These are phyloP conservation scores for Cydonia oblonga DNA, from an alignment of 331 rosid species.

Conservation along the genomic window DNA sequence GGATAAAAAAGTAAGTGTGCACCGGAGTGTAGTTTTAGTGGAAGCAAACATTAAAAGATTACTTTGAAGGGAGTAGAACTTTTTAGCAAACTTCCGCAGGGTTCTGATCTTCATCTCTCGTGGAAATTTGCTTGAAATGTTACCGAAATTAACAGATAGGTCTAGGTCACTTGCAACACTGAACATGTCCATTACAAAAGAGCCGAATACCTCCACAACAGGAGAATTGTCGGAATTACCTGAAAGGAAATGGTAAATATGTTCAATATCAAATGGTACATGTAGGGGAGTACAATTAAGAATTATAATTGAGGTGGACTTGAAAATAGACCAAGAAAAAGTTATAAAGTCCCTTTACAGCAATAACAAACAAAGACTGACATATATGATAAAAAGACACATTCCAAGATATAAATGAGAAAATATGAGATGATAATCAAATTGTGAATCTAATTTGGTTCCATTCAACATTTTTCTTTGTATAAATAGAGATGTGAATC, in stretches of 20 bases:
- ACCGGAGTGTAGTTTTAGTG: neutral
- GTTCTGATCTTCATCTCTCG: slow-evolving; percentile 10
- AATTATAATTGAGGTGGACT: neutral
- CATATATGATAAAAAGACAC: neutral
- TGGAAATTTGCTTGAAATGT: neutral
- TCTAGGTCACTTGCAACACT: slow-evolving; percentile 7
- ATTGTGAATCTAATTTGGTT: neutral
- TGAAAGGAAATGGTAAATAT: neutral
- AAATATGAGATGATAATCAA: neutral
- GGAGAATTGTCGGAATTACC: neutral
- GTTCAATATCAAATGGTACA: neutral
- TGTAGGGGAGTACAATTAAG: neutral
- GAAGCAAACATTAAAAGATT: neutral
- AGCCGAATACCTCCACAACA: slow-evolving; percentile 4
- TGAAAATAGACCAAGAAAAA: neutral
- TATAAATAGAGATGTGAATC: neutral
- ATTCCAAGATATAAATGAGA: neutral
- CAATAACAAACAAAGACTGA: neutral
- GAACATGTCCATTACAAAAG: slow-evolving; percentile 8
- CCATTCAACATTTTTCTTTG: neutral
- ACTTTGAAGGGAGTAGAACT: neutral
- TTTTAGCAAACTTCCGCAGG: slow-evolving; percentile 8
- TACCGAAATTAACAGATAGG: slow-evolving; percentile 1
- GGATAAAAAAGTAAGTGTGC: neutral
- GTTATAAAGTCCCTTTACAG: neutral